Percentiles rank a stretch among this genome's conserved stretches.
Conservation (phyloP, 768 basidiomycete species). For the Leucocoprinus leucothites region DNA sequence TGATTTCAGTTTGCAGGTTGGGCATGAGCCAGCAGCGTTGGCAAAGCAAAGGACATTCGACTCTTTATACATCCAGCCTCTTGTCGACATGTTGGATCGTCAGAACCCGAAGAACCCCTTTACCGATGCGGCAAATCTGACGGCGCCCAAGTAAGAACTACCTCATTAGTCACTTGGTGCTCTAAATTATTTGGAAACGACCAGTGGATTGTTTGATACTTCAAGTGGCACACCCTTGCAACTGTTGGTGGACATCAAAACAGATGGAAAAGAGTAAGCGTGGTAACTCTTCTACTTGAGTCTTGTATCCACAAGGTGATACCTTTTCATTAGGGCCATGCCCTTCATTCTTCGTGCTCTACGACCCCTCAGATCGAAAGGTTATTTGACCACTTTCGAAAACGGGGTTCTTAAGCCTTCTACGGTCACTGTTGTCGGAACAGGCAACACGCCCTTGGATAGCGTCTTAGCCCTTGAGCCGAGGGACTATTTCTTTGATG, state of each 20-base stretch:
- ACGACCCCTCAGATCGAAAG: constrained; percentile 39
- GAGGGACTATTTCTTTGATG: constrained; percentile 51
- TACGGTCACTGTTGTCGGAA: constrained; percentile 44
- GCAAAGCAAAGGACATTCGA: constrained; percentile 41
- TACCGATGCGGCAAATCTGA: constrained; percentile 31
- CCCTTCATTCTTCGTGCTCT: constrained; percentile 42
- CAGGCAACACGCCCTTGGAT: constrained; percentile 49
- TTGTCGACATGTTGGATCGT: constrained; percentile 35
- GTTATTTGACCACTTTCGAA: constrained; percentile 43
- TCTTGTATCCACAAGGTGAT: not conserved
- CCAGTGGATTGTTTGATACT: constrained; percentile 51
- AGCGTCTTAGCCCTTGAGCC: constrained; percentile 40
- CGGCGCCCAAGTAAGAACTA: constrained; percentile 34
- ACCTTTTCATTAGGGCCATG: constrained; percentile 27
- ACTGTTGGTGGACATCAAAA: constrained; percentile 51
- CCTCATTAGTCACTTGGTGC: not conserved
- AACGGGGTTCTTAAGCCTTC: constrained; percentile 35
- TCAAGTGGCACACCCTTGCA: constrained; percentile 38
- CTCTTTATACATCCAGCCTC: constrained; percentile 45
- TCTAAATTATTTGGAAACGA: not conserved
- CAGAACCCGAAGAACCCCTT: constrained; percentile 43
- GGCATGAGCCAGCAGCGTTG: constrained; percentile 42
- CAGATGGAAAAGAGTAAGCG: constrained; percentile 43
- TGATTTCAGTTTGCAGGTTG: constrained; percentile 28
- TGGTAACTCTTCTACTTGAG: not conserved